These are phyloP conservation scores for Beauveria asiatica DNA, from an alignment of 2,329 filamentous ascomycete genomes.

Conservation along the genomic window DNA sequence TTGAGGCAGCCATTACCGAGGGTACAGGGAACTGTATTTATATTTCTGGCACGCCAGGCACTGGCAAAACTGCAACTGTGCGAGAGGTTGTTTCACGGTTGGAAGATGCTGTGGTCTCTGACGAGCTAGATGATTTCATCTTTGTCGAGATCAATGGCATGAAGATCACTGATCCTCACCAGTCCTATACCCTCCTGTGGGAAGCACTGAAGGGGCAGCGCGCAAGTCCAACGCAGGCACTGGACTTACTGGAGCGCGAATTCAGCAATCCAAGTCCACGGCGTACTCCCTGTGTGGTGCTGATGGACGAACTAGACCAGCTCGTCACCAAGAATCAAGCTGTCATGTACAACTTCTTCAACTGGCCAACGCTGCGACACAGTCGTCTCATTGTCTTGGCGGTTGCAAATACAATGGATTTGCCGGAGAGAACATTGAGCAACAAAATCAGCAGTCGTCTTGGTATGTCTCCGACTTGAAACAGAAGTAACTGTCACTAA, in stretches of 20 bases:
- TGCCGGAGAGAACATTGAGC: constrained; percentile 89
- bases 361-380: constrained; percentile 89
- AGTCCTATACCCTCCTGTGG: constrained; percentile 92
- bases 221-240: constrained; percentile 82
- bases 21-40: constrained; percentile 95
- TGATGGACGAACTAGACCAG: constrained; percentile 98
- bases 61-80: constrained; percentile 94
- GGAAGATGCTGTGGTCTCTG: constrained; percentile 76
- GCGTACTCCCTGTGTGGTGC: constrained; percentile 85
- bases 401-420: constrained; percentile 97
- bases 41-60: constrained; percentile 96
- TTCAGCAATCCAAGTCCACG: constrained; percentile 87
- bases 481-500: neutral
- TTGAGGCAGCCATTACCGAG: constrained; percentile 88
- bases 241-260: constrained; percentile 84
- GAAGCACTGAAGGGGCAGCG: constrained; percentile 90
- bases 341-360: constrained; percentile 99
- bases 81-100: constrained; percentile 87
- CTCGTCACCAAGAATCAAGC: constrained; percentile 96
- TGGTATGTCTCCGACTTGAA: constrained; percentile 29
- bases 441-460: constrained; percentile 96
- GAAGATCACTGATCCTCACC: constrained; percentile 97
- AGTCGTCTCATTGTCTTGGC: constrained; percentile 91
- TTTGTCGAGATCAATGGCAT: constrained; percentile 99
- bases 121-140: constrained; percentile 96